Percentiles rank a stretch among this genome's conserved stretches.
Conservation (phyloP, 495 filamentous ascomycete species). For the Collariella sp. region DNA sequence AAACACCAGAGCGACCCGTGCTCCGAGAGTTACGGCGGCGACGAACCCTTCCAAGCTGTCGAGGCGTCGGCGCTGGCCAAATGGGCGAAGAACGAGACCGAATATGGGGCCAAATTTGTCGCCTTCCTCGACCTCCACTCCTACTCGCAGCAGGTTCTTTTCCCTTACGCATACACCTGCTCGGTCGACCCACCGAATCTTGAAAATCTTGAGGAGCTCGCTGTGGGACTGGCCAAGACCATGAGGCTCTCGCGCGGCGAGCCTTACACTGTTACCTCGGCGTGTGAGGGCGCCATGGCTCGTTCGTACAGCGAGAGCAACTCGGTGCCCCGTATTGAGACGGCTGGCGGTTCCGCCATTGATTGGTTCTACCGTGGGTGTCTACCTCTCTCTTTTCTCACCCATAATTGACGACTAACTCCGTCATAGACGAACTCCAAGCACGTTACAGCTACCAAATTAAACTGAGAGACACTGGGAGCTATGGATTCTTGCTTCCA, state of each 20-base stretch:
- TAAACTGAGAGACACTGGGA: slow-evolving; percentile 88
- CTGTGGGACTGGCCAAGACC: slow-evolving; percentile 79
- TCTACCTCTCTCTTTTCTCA: too few species aligned
- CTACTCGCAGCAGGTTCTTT: slow-evolving; percentile 91
- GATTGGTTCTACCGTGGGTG: slow-evolving; percentile 84
- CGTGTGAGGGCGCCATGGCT: slow-evolving; percentile 72
- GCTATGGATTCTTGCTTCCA: slow-evolving; percentile 86
- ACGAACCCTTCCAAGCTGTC: slow-evolving; percentile 70
- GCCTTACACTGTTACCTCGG: slow-evolving; percentile 70
- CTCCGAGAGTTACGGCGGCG: slow-evolving; percentile 83
- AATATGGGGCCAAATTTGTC: slow-evolving; percentile 63
- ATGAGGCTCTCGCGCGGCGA: slow-evolving; percentile 71
- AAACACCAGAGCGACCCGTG: slow-evolving; percentile 69
- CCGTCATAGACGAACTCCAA: slow-evolving; percentile 52
- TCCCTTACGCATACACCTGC: slow-evolving; percentile 87
- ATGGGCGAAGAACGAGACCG: slow-evolving; percentile 80
- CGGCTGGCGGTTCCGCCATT: slow-evolving; percentile 74
- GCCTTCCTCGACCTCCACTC: slow-evolving; percentile 88
- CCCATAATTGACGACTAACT: not conserved
- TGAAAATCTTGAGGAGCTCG: slow-evolving; percentile 87
- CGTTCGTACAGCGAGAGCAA: slow-evolving; percentile 24
- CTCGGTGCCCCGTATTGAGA: slow-evolving; percentile 44
- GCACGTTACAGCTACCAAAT: slow-evolving; percentile 89
- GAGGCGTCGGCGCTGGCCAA: slow-evolving; percentile 69
- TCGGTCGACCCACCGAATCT: slow-evolving; percentile 65